These are phyloP conservation scores for Zhuliangozyma blackwelliae DNA, from an alignment of 1,139 yeast genomes.

Conservation along the genomic window DNA sequence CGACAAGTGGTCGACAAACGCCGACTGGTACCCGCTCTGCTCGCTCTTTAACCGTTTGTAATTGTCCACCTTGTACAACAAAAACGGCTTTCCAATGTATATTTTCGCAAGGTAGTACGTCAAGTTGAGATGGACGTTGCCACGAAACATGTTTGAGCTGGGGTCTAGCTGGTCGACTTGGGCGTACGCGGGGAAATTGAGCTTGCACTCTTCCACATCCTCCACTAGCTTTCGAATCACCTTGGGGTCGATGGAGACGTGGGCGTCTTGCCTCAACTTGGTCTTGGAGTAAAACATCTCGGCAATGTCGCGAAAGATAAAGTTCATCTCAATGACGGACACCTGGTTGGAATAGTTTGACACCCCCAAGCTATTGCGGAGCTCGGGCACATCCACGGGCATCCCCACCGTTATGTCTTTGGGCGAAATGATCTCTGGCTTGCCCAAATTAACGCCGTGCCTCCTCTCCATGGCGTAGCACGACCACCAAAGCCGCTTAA, in stretches of 20 bases:
- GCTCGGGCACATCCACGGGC: conserved; percentile 10
- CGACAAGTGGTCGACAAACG: conserved; percentile 15
- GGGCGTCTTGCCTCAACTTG: conserved; percentile 5
- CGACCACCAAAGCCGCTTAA: conserved; percentile 16
- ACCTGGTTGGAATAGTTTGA: conserved; percentile 13
- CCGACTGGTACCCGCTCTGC: conserved; percentile 10
- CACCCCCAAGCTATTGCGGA: conserved; percentile 11
- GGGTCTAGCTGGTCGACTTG: conserved; percentile 9
- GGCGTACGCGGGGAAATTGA: conserved; percentile 11
- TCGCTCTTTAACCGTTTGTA: conserved; percentile 4
- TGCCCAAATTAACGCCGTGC: conserved; percentile 15
- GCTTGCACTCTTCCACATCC: conserved; percentile 11
- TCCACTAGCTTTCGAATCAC: conserved; percentile 11
- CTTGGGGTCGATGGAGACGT: conserved; percentile 11
- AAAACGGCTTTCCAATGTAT: conserved; percentile 17
- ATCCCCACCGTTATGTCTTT: conserved; percentile 12
- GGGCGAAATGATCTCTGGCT: conserved; percentile 11
- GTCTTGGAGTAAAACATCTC: conserved; percentile 7
- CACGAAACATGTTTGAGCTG: conserved; percentile 9
- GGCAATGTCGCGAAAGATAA: conserved; percentile 13
- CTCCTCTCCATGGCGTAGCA: conserved; percentile 16
- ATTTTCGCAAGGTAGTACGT: conserved; percentile 15
- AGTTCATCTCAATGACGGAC: conserved; percentile 12
- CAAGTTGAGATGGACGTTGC: conserved; percentile 13
- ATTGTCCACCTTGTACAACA: conserved; percentile 16